Evolutionary conservation across 768 basidiomycete species (phyloP), one percentile per base, ranked within the genome.

Genomic region (Gloeostereum incarnatum): DNA sequence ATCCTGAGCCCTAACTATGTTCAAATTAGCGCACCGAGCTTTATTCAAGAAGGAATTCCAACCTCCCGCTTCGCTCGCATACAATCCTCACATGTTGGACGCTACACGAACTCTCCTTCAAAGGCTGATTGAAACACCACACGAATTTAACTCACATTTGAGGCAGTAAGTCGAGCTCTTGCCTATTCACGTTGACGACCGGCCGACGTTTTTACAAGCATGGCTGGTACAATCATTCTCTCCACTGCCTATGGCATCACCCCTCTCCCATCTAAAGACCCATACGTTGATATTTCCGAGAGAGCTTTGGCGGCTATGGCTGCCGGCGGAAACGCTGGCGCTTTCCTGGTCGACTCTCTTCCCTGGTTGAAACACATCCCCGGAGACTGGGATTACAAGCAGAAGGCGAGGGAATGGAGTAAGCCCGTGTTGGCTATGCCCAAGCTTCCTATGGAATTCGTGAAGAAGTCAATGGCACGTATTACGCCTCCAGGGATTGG

Each of bases 191-290:
- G 17, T 9, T 9, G 32, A 9, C 17, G 9, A 10, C 8, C 8
- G 32, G 17, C 17, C 17, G 17, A 17, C 32, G 8, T 9, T 17
- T 33, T 10, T 17, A 10, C 8, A 7, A 33, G 32, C 32, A 33
- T 33, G 32, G 8, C 50, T 2, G 49, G 58, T 7, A 55, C 52
- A 14, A 49, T 57, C 1, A 57, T 59, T 5, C 47, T 65, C 1
- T 46, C 48, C 17, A 47, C 61, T 21, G 55, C 50, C 5, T 66
- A 66, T 40, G 64, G 64, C 3, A 47, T 62, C 25, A 42, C 58
- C 10, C 42, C 59, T 8, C 43, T 49, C n/a, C 45, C 52, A 4
- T 44, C 50, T 11, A 44, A 65, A 25, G 64, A 68, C 31, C 57
- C 55, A 2, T 60, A 62, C 38, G 50, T 68, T 24, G 38, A 42